These are phyloP conservation scores for Picochlorum sp. DNA, from an alignment of 139 green algal species.

Conservation along the genomic window DNA sequence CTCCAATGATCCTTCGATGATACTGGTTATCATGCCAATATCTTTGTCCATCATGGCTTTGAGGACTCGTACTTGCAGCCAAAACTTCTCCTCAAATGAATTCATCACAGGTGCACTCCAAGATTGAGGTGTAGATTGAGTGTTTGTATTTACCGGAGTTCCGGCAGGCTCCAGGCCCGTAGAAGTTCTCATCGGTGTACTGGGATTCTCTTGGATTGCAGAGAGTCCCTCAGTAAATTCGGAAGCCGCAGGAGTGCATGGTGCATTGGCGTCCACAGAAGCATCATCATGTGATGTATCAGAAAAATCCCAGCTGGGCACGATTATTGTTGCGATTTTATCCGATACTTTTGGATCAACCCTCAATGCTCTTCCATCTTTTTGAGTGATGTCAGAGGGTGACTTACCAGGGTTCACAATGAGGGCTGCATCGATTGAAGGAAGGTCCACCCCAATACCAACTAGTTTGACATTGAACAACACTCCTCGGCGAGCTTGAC, in stretches of 20 bases:
- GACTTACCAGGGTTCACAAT: neutral
- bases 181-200: neutral
- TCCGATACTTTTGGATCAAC: neutral
- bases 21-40: slow-evolving; percentile 1
- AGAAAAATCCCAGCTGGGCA: neutral
- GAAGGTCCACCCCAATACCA: slow-evolving; percentile 2
- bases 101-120: neutral
- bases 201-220: no score
- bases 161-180: neutral
- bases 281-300: neutral
- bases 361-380: neutral
- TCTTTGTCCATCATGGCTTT: neutral
- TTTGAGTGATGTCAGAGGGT: neutral
- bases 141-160: neutral
- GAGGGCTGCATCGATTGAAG: neutral
- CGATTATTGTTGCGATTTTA: slow-evolving; percentile 1
- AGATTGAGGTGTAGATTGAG: neutral
- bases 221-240: neutral
- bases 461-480: slow-evolving; percentile 4
- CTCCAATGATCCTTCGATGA: neutral
- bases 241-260: neutral
- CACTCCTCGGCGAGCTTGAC: neutral
- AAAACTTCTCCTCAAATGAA: neutral
- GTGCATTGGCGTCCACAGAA: neutral
- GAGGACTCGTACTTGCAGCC: neutral